Conservation (phyloP, 129 eudicot species). For the Ambrosia artemisiifolia region DNA sequence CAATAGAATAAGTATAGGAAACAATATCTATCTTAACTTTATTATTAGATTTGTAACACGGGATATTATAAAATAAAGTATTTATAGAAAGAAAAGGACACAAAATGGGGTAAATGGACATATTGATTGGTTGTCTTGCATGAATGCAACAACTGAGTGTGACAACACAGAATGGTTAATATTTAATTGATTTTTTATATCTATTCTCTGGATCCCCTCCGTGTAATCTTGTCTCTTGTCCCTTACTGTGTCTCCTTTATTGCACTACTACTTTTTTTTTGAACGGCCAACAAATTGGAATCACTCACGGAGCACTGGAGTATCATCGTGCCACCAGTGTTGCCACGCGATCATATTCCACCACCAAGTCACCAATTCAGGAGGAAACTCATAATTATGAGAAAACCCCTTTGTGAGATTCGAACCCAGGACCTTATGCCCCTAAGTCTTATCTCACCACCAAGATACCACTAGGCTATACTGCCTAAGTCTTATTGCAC, state of each 20-base stretch:
- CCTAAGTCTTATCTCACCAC: too few relatives aligned
- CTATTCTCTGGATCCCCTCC: constrained; percentile 40
- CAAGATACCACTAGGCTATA: too few relatives aligned
- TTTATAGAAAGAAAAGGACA: constrained; percentile 24
- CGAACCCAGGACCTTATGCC: too few relatives aligned
- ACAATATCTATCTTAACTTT: not conserved
- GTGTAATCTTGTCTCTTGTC: constrained; percentile 44
- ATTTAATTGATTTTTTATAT: constrained; percentile 30
- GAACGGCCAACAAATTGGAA: too few relatives aligned
- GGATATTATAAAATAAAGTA: constrained; percentile 23
- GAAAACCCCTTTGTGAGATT: too few relatives aligned
- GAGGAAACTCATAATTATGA: too few relatives aligned
- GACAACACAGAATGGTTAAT: constrained; percentile 39
- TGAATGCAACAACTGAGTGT: constrained; percentile 74
- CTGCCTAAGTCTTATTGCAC: too few relatives aligned
- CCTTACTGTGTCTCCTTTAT: constrained; percentile 25
- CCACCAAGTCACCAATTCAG: too few relatives aligned
- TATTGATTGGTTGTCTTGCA: constrained; percentile 72
- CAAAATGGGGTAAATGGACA: constrained; percentile 38
- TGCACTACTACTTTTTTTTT: too few relatives aligned
- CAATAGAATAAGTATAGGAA: not conserved
- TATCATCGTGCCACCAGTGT: too few relatives aligned
- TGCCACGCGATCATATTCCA: too few relatives aligned
- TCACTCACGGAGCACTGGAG: too few relatives aligned
- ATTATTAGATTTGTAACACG: constrained; percentile 5